phyloP scores from a whole-genome alignment of 2,329 filamentous ascomycete species.

The Fusarium proliferatum region DNA sequence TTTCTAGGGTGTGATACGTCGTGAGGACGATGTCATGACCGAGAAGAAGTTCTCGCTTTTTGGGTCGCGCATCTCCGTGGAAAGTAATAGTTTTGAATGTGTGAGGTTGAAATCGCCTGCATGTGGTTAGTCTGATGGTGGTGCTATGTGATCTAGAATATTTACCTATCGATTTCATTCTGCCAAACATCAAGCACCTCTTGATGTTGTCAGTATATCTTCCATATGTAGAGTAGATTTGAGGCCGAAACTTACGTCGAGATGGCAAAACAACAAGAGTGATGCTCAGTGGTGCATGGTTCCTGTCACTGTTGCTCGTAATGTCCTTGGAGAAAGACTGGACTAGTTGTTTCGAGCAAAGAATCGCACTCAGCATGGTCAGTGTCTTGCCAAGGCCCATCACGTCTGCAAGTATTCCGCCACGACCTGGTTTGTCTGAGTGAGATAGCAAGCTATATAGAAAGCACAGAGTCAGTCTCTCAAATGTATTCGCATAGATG shows the following conservation, averaged over 20 bases:
- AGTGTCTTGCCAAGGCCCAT: slow-evolving; percentile 1
- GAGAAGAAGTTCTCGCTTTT: accelerated
- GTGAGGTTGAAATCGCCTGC: neutral
- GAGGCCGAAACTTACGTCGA: neutral
- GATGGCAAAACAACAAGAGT: neutral
- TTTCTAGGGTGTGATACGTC: neutral
- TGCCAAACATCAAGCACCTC: slow-evolving; percentile 13
- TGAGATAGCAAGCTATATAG: neutral
- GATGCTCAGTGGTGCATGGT: accelerated
- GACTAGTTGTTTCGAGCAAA: accelerated
- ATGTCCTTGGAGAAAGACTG: accelerated
- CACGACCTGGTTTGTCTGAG: accelerated
- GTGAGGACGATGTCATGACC: neutral
- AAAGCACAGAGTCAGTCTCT: too few relatives aligned
- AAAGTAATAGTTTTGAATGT: accelerated
- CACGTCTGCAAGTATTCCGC: neutral
- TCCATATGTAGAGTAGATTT: accelerated
- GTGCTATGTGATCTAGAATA: accelerated
- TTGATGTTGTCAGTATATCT: neutral
- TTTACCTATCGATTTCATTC: neutral
- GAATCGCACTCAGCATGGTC: neutral
- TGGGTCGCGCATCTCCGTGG: neutral
- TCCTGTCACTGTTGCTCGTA: accelerated
- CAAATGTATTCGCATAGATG: too few relatives aligned
- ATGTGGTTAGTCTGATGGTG: accelerated